Conservation (phyloP, 176 grass and related monocot genomes). For the Bolboschoenus planiculmis region DNA sequence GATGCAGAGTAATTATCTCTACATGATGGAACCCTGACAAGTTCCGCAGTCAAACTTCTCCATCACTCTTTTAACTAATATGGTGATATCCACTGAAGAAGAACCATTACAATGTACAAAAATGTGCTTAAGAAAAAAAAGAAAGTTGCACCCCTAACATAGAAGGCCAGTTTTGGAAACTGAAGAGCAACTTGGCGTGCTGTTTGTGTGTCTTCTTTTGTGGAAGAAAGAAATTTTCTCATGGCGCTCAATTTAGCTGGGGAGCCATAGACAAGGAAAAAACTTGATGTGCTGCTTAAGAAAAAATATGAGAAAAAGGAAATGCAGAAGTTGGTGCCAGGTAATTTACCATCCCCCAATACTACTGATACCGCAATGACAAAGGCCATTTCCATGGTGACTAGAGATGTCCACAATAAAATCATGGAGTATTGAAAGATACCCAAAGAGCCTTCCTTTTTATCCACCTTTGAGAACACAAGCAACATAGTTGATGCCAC, state of each 20-base stretch:
- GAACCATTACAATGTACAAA: neutral
- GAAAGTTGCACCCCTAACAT: neutral
- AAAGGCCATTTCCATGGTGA: conserved; percentile 40
- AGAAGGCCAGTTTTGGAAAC: neutral
- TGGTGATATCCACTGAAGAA: neutral
- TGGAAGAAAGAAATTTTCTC: neutral
- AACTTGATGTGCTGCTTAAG: too few species aligned
- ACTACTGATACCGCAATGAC: neutral
- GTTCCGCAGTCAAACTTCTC: too few species aligned
- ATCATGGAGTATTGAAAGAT: conserved; percentile 26
- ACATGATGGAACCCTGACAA: too few species aligned
- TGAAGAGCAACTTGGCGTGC: neutral
- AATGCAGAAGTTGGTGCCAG: too few species aligned
- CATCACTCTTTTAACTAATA: too few species aligned
- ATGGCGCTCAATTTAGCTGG: neutral
- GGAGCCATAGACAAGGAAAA: too few species aligned
- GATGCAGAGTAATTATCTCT: too few species aligned
- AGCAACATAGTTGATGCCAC: conserved; percentile 31
- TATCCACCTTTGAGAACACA: conserved; percentile 10
- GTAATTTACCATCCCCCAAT: neutral
- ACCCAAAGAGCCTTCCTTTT: conserved; percentile 17
- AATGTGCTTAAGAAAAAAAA: neutral
- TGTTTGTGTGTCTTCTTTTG: neutral
- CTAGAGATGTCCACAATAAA: conserved; percentile 31
- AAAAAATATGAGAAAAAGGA: too few species aligned